phyloP scores from a whole-genome alignment of 1,284 basidiomycete genomes.

The Butyriboletus appendiculatus region DNA sequence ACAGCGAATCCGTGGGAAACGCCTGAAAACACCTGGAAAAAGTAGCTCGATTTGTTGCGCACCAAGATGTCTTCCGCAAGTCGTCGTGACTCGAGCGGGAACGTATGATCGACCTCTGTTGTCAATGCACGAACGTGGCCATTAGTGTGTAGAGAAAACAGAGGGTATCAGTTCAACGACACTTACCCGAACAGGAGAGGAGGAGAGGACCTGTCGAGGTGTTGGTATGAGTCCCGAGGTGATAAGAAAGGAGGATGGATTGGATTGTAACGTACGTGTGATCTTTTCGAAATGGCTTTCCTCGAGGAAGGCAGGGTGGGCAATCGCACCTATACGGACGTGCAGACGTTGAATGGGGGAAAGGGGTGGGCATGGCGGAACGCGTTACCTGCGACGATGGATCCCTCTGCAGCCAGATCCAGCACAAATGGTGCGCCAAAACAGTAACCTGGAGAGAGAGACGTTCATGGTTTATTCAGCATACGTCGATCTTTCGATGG shows the following conservation, averaged over 20 bases:
- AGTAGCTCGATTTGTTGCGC: slow-evolving; percentile 25
- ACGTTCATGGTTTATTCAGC: background rate
- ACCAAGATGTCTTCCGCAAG: slow-evolving; percentile 33
- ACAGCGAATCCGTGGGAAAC: slow-evolving; percentile 35
- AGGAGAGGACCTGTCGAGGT: slow-evolving; percentile 47
- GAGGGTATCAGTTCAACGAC: no score
- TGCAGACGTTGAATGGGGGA: background rate
- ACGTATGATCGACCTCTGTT: slow-evolving; percentile 33
- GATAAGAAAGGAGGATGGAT: background rate
- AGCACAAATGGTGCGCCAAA: slow-evolving; percentile 55
- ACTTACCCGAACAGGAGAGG: slow-evolving; percentile 49
- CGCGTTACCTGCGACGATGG: slow-evolving; percentile 44
- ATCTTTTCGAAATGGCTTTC: slow-evolving; percentile 51
- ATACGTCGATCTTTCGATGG: background rate
- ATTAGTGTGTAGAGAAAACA: no score
- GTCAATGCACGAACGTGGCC: slow-evolving; percentile 2
- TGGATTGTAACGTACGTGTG: slow-evolving; percentile 39
- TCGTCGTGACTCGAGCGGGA: slow-evolving; percentile 24
- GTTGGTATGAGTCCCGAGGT: background rate
- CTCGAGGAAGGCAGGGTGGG: slow-evolving; percentile 54
- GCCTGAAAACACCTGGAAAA: slow-evolving; percentile 34
- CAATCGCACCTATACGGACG: slow-evolving; percentile 45
- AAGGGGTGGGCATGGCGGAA: background rate
- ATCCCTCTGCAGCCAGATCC: slow-evolving; percentile 43
- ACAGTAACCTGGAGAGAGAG: slow-evolving; percentile 46